A percentile compares a stretch with the other conserved stretches of the same genome.
Conservation (phyloP, 176 grass and related monocot species). For the Leersia perrieri region DNA sequence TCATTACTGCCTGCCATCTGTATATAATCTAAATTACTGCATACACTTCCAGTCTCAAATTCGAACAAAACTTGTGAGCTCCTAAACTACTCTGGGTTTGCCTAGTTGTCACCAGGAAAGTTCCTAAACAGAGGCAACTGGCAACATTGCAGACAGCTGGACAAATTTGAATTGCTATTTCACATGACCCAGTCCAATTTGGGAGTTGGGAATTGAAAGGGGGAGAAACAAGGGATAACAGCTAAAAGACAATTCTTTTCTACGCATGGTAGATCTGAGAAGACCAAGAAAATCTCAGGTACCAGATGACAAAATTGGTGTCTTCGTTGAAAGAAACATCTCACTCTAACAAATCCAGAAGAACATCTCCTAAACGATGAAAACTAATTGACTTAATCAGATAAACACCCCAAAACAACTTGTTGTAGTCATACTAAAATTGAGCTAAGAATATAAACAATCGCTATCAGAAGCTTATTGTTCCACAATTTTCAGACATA, state of each 20-base stretch:
- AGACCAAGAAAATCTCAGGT: background rate
- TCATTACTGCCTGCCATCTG: background rate
- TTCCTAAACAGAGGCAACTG: background rate
- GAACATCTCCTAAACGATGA: background rate
- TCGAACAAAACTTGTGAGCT: background rate
- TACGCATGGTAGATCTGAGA: background rate
- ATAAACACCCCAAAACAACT: background rate
- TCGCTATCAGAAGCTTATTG: background rate
- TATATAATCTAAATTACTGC: background rate
- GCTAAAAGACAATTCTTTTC: background rate
- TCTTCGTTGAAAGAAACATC: background rate
- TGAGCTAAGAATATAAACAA: background rate
- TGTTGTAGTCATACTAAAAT: background rate
- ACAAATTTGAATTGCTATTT: background rate
- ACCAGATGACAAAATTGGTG: background rate
- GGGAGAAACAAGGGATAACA: background rate
- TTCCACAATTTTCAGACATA: background rate
- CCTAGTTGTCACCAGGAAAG: background rate
- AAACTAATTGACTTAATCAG: background rate
- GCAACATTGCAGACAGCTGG: background rate
- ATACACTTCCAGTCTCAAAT: background rate
- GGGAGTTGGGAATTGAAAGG: constrained; percentile 9
- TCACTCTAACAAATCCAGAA: background rate
- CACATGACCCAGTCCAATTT: constrained; percentile 20
- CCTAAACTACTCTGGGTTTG: background rate